Conservation (phyloP, 225 moss, liverwort and hornwort species). For the Pseudoscleropodium purum region DNA sequence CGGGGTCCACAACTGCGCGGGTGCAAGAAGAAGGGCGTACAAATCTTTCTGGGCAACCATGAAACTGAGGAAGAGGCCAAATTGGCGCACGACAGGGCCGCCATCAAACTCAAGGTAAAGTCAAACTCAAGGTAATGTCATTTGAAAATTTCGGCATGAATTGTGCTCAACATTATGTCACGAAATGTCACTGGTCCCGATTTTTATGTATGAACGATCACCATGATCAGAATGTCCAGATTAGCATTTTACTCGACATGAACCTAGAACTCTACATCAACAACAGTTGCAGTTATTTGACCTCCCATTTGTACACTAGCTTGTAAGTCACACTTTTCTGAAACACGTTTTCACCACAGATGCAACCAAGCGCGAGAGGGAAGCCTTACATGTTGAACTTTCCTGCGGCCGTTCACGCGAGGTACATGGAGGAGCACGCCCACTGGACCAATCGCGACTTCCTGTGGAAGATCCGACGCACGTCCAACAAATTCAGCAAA, state of each 20-base stretch:
- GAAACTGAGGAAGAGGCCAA: neutral
- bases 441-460: neutral
- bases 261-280: no score
- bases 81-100: neutral
- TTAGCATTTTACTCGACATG: no score
- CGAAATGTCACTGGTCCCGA: no score
- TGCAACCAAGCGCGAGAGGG: neutral
- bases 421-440: neutral
- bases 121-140: neutral
- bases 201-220: neutral
- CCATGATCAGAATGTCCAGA: neutral
- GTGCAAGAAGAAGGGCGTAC: neutral
- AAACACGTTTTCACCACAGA: neutral
- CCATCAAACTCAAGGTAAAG: neutral
- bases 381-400: neutral
- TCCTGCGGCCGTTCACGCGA: neutral
- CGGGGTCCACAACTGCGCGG: neutral
- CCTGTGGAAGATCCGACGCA: constrained; percentile 2
- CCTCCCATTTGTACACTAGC: no score
- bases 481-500: neutral
- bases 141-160: no score
- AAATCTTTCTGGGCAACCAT: neutral
- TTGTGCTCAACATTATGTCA: no score
- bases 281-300: no score
- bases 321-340: neutral